phyloP scores from a whole-genome alignment of 1,139 yeast genomes.

The Diutina catenulata region DNA sequence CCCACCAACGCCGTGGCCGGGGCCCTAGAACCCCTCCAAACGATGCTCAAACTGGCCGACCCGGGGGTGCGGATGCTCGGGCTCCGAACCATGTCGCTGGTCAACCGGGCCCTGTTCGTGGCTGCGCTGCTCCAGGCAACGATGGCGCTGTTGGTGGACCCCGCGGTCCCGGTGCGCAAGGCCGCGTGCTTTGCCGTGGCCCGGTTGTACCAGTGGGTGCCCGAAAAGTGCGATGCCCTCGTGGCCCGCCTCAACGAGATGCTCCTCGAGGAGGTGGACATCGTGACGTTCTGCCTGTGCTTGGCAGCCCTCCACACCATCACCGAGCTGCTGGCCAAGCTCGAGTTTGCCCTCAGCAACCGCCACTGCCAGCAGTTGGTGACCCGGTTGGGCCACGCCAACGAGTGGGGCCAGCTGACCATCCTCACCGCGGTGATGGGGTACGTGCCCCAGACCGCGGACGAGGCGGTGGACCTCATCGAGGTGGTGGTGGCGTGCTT shows the following conservation, averaged over 20 bases:
- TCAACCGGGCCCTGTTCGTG: background rate
- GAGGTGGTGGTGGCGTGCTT: constrained; percentile 63
- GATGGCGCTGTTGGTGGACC: background rate
- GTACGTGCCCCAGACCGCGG: constrained; percentile 57
- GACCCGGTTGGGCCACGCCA: constrained; percentile 37
- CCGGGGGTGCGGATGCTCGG: background rate
- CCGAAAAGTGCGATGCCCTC: constrained; percentile 30
- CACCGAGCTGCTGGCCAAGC: constrained; percentile 40
- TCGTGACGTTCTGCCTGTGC: constrained; percentile 59
- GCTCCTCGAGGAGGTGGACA: constrained; percentile 43
- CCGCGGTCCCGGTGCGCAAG: constrained; percentile 21
- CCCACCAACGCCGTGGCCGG: background rate
- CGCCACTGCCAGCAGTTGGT: constrained; percentile 44
- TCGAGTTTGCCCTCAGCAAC: constrained; percentile 45
- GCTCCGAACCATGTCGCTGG: background rate
- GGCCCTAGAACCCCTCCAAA: background rate
- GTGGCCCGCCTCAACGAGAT: constrained; percentile 46
- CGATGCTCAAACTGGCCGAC: background rate
- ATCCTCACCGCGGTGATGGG: constrained; percentile 58
- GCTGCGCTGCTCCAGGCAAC: background rate
- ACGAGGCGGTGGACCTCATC: constrained; percentile 56
- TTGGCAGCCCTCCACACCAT: constrained; percentile 58
- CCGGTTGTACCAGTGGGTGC: constrained; percentile 49
- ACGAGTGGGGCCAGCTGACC: constrained; percentile 76
- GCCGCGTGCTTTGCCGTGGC: constrained; percentile 61